Percentiles rank a stretch among this genome's conserved stretches.
Evolutionary conservation across 208 protist species (phyloP).

Genomic region (Leishmania major): DNA sequence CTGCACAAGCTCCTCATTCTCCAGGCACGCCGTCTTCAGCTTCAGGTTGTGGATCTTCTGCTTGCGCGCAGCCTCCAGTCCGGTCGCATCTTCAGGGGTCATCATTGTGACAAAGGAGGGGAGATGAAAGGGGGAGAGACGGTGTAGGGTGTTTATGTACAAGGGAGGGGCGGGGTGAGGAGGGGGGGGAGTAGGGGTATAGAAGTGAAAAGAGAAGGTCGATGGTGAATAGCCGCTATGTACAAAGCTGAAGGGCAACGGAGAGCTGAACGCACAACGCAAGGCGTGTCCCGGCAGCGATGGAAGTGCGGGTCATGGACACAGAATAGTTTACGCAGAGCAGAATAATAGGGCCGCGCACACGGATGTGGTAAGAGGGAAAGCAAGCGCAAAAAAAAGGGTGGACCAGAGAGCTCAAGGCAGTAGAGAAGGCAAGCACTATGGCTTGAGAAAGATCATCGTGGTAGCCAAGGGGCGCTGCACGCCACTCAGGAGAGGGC

Average conservation of each 20-base stretch:
- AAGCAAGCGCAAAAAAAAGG: neutral
- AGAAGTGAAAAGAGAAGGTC: neutral
- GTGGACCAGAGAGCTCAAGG: neutral
- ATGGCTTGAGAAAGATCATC: neutral
- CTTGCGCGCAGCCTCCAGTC: constrained; percentile 85
- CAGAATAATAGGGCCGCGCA: neutral
- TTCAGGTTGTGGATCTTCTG: constrained; percentile 90
- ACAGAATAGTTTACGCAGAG: neutral
- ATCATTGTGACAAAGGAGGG: constrained; percentile 22
- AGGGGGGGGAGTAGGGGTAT: neutral
- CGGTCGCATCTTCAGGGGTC: constrained; percentile 68
- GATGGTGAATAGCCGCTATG: neutral
- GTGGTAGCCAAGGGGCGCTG: neutral
- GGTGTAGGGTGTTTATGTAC: neutral
- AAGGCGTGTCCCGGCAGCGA: neutral
- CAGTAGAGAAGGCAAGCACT: neutral
- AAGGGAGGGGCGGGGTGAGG: neutral
- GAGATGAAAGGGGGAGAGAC: constrained; percentile 9
- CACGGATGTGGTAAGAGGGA: neutral
- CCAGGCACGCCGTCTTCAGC: constrained; percentile 80
- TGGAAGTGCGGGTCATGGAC: neutral
- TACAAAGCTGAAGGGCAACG: neutral
- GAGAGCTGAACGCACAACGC: neutral
- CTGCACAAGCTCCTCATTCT: constrained; percentile 84
- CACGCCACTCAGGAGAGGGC: neutral